These are phyloP conservation scores for Aspergillus taichungensis DNA, from an alignment of 495 filamentous ascomycete genomes.

Conservation along the genomic window DNA sequence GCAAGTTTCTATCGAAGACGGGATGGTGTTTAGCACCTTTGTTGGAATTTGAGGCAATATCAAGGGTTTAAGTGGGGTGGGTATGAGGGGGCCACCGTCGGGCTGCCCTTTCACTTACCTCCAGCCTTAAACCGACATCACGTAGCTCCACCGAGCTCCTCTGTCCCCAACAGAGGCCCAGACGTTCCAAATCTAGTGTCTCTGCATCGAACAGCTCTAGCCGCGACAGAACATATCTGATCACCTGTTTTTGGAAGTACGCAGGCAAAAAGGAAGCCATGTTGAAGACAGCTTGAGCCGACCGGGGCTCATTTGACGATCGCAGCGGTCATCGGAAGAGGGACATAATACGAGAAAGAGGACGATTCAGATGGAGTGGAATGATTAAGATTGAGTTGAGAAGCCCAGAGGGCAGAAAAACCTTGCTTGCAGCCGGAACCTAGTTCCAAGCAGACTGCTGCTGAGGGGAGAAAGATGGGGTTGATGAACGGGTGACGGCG, in stretches of 20 bases:
- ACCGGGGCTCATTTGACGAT: slow-evolving; percentile 23
- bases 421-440: too few relatives aligned
- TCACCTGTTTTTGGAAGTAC: slow-evolving; percentile 70
- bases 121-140: slow-evolving; percentile 67
- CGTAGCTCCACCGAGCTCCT: slow-evolving; percentile 69
- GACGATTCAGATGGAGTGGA: not conserved
- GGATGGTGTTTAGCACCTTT: slow-evolving; percentile 6
- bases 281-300: slow-evolving; percentile 21
- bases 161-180: slow-evolving; percentile 70
- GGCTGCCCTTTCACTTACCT: slow-evolving; percentile 40
- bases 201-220: slow-evolving; percentile 76
- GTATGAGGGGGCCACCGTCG: not conserved
- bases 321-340: slow-evolving; percentile 19
- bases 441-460: not conserved
- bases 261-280: slow-evolving; percentile 60
- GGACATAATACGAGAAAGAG: slow-evolving; percentile 15
- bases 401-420: not conserved
- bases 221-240: slow-evolving; percentile 71
- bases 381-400: not conserved
- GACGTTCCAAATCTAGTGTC: slow-evolving; percentile 65
- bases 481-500: slow-evolving; percentile 3
- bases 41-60: too few relatives aligned
- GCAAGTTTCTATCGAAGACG: slow-evolving; percentile 56
- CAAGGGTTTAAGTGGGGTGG: too few relatives aligned
- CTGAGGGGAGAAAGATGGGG: slow-evolving; percentile 12